A percentile compares a stretch with the other conserved stretches of the same genome.
phyloP scores from a whole-genome alignment of 2,329 filamentous ascomycete species.

The Calycina herbarum region DNA sequence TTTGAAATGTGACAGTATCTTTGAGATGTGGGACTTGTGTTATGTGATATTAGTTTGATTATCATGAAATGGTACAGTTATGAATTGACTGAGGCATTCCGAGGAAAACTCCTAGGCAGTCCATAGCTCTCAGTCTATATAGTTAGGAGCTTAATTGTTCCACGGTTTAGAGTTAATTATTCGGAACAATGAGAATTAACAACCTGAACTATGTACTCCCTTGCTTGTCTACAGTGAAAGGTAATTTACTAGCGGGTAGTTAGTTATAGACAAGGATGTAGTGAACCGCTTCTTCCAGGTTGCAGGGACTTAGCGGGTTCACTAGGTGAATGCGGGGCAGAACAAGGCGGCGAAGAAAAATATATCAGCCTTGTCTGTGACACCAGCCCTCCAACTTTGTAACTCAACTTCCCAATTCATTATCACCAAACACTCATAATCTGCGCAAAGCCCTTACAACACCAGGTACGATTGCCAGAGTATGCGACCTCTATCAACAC shows the following conservation, averaged over 20 bases:
- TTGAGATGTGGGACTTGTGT: not conserved
- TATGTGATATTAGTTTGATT: not conserved
- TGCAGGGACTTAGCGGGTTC: not conserved
- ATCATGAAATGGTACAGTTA: too few relatives aligned
- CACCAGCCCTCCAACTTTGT: not conserved
- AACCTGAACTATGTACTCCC: too few relatives aligned
- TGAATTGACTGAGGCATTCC: too few relatives aligned
- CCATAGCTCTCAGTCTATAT: too few relatives aligned
- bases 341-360: too few relatives aligned
- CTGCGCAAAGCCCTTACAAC: not conserved
- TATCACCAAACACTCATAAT: not conserved
- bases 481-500: not conserved
- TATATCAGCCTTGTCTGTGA: not conserved
- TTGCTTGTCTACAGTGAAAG: too few relatives aligned
- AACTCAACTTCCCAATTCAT: not conserved
- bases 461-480: not conserved
- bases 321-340: too few relatives aligned
- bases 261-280: not conserved
- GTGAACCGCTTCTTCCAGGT: not conserved
- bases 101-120: too few relatives aligned
- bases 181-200: not conserved
- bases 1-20: not conserved
- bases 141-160: too few relatives aligned
- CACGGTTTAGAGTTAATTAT: too few relatives aligned
- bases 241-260: too few relatives aligned